Evolutionary conservation across 1,284 basidiomycete species (phyloP).

Genomic region (Takashimella koratensis): DNA sequence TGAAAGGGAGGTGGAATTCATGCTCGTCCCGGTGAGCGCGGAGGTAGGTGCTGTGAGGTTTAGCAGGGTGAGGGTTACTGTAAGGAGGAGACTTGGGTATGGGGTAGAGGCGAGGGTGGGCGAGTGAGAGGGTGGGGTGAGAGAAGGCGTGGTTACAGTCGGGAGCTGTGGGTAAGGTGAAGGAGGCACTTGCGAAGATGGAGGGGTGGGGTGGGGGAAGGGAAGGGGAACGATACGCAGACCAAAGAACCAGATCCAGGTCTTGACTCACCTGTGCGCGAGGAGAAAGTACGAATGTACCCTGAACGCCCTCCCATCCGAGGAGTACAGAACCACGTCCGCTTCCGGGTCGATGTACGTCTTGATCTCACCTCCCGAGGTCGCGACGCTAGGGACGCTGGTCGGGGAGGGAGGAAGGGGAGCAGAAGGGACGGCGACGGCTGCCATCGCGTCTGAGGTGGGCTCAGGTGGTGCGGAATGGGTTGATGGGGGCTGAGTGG

Average conservation of each 20-base stretch:
- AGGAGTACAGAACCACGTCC: constrained; percentile 18
- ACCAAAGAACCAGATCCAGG: not conserved
- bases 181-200: not conserved
- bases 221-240: not conserved
- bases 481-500: too few relatives aligned
- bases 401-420: too few relatives aligned
- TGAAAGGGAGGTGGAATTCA: too few relatives aligned
- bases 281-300: constrained; percentile 20
- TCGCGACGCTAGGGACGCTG: too few relatives aligned
- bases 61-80: not conserved
- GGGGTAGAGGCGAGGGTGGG: not conserved
- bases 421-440: too few relatives aligned
- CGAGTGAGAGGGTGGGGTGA: not conserved
- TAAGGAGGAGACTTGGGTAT: not conserved
- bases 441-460: too few relatives aligned
- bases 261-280: constrained; percentile 21
- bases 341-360: constrained; percentile 23
- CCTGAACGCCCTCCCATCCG: constrained; percentile 19
- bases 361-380: too few relatives aligned
- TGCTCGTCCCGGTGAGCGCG: not conserved
- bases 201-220: not conserved
- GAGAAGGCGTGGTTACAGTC: not conserved
- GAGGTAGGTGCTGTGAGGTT: constrained; percentile 1
- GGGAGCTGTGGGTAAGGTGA: not conserved
- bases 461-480: too few relatives aligned